Percentiles rank a stretch among this genome's conserved stretches.
These are phyloP conservation scores for Lactifluus hygrophoroides DNA, from an alignment of 768 basidiomycete genomes.

Conservation along the genomic window DNA sequence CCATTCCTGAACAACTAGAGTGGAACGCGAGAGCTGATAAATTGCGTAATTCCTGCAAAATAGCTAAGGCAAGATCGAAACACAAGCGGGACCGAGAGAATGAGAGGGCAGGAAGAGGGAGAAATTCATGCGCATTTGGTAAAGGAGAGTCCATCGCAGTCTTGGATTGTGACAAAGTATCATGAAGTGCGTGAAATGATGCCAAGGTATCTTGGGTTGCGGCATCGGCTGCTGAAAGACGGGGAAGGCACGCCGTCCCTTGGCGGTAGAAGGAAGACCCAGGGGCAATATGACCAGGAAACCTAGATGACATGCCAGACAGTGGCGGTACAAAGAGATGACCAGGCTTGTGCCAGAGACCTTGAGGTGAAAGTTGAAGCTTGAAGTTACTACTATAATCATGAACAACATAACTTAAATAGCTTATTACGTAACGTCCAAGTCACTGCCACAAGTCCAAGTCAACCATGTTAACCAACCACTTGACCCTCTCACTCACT, in stretches of 20 bases:
- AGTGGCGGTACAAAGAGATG: neutral
- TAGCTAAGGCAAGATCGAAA: neutral
- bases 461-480: too few relatives aligned
- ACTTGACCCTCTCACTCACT: too few relatives aligned
- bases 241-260: neutral
- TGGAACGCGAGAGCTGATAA: neutral
- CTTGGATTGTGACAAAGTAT: neutral
- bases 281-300: neutral
- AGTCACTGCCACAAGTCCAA: too few relatives aligned
- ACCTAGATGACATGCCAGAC: neutral
- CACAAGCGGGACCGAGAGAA: neutral
- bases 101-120: constrained; percentile 13
- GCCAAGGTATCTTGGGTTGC: neutral
- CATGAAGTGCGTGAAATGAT: neutral
- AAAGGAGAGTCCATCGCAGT: neutral
- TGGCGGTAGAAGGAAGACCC: neutral
- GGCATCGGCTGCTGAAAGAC: neutral
- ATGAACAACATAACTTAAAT: too few relatives aligned
- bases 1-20: neutral
- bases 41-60: neutral
- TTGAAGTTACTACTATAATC: too few relatives aligned
- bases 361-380: neutral
- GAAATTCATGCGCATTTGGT: neutral
- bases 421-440: too few relatives aligned
- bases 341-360: neutral